Evolutionary conservation across 768 basidiomycete species (phyloP), one percentile per base, ranked within the genome.

Genomic region (Pisolithus orientalis): DNA sequence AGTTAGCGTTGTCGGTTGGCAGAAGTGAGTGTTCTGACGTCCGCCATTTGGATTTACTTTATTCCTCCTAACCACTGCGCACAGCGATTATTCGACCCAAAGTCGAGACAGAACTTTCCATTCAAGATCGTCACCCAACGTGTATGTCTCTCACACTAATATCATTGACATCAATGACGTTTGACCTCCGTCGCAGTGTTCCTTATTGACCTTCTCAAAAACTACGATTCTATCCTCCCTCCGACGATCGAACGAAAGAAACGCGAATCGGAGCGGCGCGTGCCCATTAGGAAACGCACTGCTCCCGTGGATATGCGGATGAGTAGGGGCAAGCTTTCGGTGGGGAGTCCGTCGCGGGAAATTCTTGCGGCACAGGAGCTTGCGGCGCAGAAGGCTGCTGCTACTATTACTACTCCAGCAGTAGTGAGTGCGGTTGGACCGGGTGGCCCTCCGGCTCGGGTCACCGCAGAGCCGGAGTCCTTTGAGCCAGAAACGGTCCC

Each of bases 91-190:
- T 95, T 31, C 76, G 93, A 27, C 95, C 95, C 17, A 88, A 84
- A 67, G 61, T 75, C 39, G 94, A 97, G 64, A 85, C 83, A 5
- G 82, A 91, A 51, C 65, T 94, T 25, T 91, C 94, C 3, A 85
- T 98, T 55, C 91, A 95, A 66, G 94, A 94, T 65, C 87, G 92
- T 39, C 86, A 95, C 72, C 83, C 91, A 48, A 79, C 86, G 14
- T 70, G 90, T 87, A 66, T 44, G 2, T 17, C 17, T 2, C 25
- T 46, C 44, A 14, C 25, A n/a, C 28, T 2, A 32, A 2, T 7
- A 39, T 37, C 29, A 16, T 17, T 3, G 1, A 6, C 44, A 43
- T 29, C 24, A 39, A 13, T 48, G 47, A 16, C 53, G 31, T 24
- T 11, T 25, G 25, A 44, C 29, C 27, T 46, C n/a, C 24, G 21